phyloP scores from a whole-genome alignment of 1,284 basidiomycete species.

The Austroboletus novae-zelandiae region DNA sequence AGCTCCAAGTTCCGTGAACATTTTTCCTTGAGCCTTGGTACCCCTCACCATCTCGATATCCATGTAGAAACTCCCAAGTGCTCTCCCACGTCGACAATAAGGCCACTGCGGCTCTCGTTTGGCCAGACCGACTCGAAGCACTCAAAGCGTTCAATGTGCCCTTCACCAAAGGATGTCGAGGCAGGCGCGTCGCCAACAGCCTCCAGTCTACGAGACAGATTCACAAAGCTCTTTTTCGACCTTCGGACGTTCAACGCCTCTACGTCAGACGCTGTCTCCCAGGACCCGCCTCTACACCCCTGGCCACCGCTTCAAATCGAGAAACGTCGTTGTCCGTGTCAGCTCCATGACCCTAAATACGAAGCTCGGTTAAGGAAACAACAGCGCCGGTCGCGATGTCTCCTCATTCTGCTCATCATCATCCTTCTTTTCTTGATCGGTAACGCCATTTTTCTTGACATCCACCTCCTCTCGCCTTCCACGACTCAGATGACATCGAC shows the following conservation, averaged over 20 bases:
- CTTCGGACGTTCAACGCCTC: conserved; percentile 27
- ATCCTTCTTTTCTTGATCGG: conserved; percentile 44
- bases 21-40: conserved; percentile 26
- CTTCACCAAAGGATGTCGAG: conserved; percentile 30
- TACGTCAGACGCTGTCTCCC: conserved; percentile 31
- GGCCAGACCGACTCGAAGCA: conserved; percentile 13
- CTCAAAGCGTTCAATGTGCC: conserved; percentile 4
- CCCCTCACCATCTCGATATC: conserved; percentile 8
- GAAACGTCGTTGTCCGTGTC: conserved; percentile 35
- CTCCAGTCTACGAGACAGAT: conserved; percentile 29
- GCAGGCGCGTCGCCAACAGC: conserved; percentile 16
- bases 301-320: conserved; percentile 43
- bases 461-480: conserved; percentile 32
- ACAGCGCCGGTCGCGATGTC: conserved; percentile 30
- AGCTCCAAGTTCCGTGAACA: conserved; percentile 36
- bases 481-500: conserved; percentile 20
- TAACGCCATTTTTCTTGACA: conserved; percentile 41
- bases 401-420: conserved; percentile 37
- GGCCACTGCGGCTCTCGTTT: conserved; percentile 20
- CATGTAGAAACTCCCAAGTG: conserved; percentile 33
- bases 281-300: conserved; percentile 26
- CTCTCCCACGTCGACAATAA: conserved; percentile 35
- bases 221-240: conserved; percentile 39
- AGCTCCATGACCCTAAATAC: conserved; percentile 22
- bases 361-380: conserved; percentile 30